Evolutionary conservation across 306 rosid species (phyloP).

Genomic region (Delonix regia): DNA sequence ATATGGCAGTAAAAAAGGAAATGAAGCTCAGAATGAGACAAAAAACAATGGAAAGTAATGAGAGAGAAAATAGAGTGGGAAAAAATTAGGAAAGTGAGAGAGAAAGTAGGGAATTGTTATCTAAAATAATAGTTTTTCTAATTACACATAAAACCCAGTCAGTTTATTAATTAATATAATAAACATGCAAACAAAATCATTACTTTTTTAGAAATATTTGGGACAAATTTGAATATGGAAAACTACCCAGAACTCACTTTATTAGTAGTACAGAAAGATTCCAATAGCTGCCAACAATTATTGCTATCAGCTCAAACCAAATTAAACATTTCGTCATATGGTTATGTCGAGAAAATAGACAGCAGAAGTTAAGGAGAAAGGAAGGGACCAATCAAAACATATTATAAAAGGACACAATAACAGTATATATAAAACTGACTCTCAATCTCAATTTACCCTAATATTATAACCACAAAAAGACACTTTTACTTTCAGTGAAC

Average conservation of each 20-base stretch:
- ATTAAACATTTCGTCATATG: not conserved
- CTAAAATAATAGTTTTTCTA: not conserved
- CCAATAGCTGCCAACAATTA: not conserved
- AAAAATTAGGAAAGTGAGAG: not conserved
- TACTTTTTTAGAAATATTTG: not conserved
- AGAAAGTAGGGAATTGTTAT: not conserved
- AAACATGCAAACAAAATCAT: not conserved
- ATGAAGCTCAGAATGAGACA: not conserved
- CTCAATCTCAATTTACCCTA: not conserved
- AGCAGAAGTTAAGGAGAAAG: not conserved
- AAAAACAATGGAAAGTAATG: not conserved
- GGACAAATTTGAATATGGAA: not conserved
- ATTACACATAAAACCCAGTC: not conserved
- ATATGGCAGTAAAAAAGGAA: not conserved
- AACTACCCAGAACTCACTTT: not conserved
- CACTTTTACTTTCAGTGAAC: not conserved
- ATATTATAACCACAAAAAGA: not conserved
- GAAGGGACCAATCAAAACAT: not conserved
- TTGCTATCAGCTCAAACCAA: constrained; percentile 11
- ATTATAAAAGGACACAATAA: not conserved
- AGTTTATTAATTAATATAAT: no score
- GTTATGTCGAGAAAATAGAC: not conserved
- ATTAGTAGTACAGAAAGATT: not conserved
- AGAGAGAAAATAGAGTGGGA: not conserved
- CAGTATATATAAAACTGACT: not conserved